Evolutionary conservation across 208 protist species (phyloP).

Genomic region (Crithidia sp.): DNA sequence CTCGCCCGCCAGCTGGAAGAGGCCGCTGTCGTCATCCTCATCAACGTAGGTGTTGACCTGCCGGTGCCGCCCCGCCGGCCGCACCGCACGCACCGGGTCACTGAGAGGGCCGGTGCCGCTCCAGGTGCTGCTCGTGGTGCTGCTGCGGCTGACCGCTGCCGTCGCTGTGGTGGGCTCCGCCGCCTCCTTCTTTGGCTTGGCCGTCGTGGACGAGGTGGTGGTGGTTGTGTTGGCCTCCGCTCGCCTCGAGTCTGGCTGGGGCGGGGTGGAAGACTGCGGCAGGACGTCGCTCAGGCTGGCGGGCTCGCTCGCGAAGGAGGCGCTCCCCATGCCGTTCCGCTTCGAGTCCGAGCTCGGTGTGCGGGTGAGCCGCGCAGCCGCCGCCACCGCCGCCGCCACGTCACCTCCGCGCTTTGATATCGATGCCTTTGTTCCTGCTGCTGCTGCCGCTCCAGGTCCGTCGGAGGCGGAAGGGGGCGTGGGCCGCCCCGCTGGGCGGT

Average conservation of each 20-base stretch:
- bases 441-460: background rate
- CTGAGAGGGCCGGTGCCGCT: too few species aligned
- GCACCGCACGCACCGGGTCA: background rate
- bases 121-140: too few species aligned
- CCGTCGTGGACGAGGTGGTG: background rate
- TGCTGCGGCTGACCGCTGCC: too few species aligned
- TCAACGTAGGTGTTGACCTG: conserved; percentile 25
- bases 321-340: background rate
- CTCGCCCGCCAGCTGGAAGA: conserved; percentile 15
- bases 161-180: too few species aligned
- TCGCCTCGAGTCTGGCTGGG: too few species aligned
- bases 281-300: background rate
- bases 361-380: background rate
- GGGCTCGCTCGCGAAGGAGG: background rate
- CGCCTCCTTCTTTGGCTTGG: too few species aligned
- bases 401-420: background rate
- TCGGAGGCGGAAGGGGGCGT: background rate
- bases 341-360: background rate
- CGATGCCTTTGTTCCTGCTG: background rate
- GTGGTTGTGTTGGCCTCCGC: background rate
- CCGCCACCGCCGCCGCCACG: background rate
- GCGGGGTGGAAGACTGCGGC: background rate
- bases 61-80: conserved; percentile 14
- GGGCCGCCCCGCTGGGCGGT: background rate
- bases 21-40: conserved; percentile 25